Conservation (phyloP, 164 flowering plant species). For the Magnolia sinica region DNA sequence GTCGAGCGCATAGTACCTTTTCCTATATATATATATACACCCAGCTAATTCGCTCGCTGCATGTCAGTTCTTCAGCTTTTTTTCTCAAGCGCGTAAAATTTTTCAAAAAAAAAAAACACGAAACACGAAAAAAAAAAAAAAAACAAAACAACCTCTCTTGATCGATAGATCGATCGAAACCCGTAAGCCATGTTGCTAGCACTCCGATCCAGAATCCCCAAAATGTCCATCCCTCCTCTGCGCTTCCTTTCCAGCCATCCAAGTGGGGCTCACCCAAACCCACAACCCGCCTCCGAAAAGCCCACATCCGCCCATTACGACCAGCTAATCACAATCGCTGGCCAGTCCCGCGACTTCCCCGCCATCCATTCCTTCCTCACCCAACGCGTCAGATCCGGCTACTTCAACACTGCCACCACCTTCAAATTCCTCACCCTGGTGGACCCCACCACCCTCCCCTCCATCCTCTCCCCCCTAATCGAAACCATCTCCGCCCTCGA, state of each 20-base stretch:
- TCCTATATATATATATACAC: too few species aligned
- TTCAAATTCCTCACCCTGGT: slow-evolving; percentile 49
- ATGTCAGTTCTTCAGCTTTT: too few species aligned
- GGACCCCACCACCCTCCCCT: slow-evolving; percentile 24
- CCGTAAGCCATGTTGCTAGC: background rate
- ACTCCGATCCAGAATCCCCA: background rate
- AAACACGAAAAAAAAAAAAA: too few species aligned
- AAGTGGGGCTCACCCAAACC: background rate
- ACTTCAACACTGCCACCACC: slow-evolving; percentile 51
- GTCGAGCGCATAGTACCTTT: too few species aligned
- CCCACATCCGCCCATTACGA: slow-evolving; percentile 42
- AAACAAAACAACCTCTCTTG: too few species aligned
- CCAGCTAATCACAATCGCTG: slow-evolving; percentile 42
- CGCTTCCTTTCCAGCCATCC: background rate
- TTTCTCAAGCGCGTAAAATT: too few species aligned
- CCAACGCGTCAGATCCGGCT: slow-evolving; percentile 38
- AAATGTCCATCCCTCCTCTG: background rate
- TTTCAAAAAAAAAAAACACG: too few species aligned
- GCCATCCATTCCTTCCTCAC: slow-evolving; percentile 41
- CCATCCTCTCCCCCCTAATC: slow-evolving; percentile 17
- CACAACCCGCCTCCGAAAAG: slow-evolving; percentile 9
- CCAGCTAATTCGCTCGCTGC: too few species aligned
- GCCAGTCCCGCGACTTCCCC: slow-evolving; percentile 39
- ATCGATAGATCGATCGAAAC: background rate
- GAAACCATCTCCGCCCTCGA: slow-evolving; percentile 34